Base-by-base conservation (phyloP, 1,139 yeast species). In the Saccharomyces hybrid region DNA sequence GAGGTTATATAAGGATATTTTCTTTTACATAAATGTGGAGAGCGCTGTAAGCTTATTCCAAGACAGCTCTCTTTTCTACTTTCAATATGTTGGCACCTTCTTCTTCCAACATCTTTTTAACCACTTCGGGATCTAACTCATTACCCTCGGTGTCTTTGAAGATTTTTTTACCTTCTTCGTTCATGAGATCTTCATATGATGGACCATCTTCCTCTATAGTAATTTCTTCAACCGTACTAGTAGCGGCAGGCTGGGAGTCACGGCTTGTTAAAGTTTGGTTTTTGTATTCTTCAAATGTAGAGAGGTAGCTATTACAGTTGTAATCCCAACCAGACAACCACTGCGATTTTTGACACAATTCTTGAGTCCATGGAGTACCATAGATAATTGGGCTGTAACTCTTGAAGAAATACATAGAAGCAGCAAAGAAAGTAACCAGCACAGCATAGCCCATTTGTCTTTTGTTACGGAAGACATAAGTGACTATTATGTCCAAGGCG, bases 321-420 rank as follows among this genome's bases (percentile, higher is more conserved):
- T 84, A 93, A 75, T 93, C 99, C 99, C 96, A 88, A 8, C 80
- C 75, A 19, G 76, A 69, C 31, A 87, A 62, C 64, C 83, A 74
- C 73, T 82, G 83, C 53, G 89, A 74, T 49, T 78, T 72, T 56
- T 75, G 73, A 74, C 99, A 93, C 58, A 78, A 73, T 32, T 72
- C 72, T 64, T 78, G 79, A 51, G 95, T 87, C 97, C 98, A 91
- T 57, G 82, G 80, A 14, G 79, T 66, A 53, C 86, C 99, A 66
- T 88, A 88, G 54, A 85, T 80, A 65, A 93, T 73, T 44, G 97
- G 85, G 2, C 88, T 78, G 73, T 84, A 86, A 61, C 77, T 74
- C 52, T 74, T 71, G 74, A 80, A 93, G 71, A 85, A 83, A 46
- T 76, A 75, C 19, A 80, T 71, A 42, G 86, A 76, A 3, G 73